Base-by-base conservation (phyloP, 108 stramenopile genomes). In the Cylindrotheca fusiformis region DNA sequence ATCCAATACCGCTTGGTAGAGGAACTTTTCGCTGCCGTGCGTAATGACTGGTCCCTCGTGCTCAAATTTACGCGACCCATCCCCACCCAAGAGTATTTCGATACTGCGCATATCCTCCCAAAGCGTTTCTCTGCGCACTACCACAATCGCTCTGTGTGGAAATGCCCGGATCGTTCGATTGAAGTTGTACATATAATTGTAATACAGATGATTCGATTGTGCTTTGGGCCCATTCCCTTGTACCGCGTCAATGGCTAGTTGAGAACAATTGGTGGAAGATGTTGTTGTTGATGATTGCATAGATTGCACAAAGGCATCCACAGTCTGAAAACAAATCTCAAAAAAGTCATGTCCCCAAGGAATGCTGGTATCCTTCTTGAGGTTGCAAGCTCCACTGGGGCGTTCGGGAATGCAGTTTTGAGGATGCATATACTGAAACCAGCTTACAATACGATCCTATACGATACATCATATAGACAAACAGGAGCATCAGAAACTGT, bases 341-440 rank as follows among this genome's bases (percentile, higher is more conserved):
- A 52, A 75, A 45, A 75, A 75, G 2, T 63, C 31, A 29, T n/a
- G 27, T 17, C 60, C 68, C 74, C 74, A 75, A 4, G 31, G 32
- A 58, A 10, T 57, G 26, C 44, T 32, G 10, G 36, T 50, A 2
- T 59, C 33, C 57, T 51, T 50, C 25, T 68, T 68, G 10, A 68
- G 50, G 31, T 68, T 68, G 57, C 67, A 68, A 26, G 67, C 74
- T 6, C 47, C 62, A 30, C 59, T 68, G 1, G 52, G 62, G 27
- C 48, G 60, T 30, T 63, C 44, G 24, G 52, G 46, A 22, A 53
- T 23, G 46, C 74, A 75, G 25, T 75, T 66, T 21, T 29, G 1
- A 12, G 68, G 74, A 55, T 75, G 67, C 51, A 75, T 59, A 57
- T 75, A 69, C 26, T 63, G 61, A 44, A 58, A 75, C 74, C 74